Evolutionary conservation across 805 yeast genomes (phyloP).

Genomic region (Lipomyces mesembrius): DNA sequence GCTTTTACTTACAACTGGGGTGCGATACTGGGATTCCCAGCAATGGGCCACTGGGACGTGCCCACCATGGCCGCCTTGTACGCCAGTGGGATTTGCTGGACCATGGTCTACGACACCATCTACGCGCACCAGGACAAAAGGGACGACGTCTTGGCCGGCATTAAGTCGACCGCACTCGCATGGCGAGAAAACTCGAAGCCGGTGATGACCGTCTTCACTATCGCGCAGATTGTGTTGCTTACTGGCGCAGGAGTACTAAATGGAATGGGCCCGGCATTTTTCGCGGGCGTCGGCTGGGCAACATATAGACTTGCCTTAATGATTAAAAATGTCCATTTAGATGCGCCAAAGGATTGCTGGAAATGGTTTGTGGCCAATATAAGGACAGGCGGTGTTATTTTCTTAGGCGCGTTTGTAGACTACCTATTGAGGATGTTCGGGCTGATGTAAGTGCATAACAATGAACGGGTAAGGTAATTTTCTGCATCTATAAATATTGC

Average conservation of each 20-base stretch:
- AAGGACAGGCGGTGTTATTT: conserved; percentile 55
- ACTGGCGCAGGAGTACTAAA: conserved; percentile 71
- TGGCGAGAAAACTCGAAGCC: conserved; percentile 86
- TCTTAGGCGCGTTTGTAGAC: conserved; percentile 47
- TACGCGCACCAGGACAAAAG: conserved; percentile 97
- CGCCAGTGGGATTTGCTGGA: conserved; percentile 81
- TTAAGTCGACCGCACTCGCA: conserved; percentile 91
- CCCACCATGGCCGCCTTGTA: conserved; percentile 79
- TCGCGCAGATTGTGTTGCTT: conserved; percentile 67
- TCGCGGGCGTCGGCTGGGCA: conserved; percentile 65
- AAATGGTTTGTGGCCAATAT: conserved; percentile 75
- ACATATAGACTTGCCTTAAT: conserved; percentile 68
- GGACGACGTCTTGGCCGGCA: conserved; percentile 87
- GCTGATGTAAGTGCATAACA: not conserved
- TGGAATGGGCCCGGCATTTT: conserved; percentile 87
- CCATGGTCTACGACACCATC: conserved; percentile 93
- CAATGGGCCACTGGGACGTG: conserved; percentile 80
- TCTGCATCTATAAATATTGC: not conserved
- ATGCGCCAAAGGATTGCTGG: conserved; percentile 84
- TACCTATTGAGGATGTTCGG: conserved; percentile 40
- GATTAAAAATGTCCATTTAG: conserved; percentile 76
- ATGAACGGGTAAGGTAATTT: not conserved
- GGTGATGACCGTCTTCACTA: conserved; percentile 65
- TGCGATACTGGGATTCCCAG: conserved; percentile 90
- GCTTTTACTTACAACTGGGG: conserved; percentile 94